A percentile compares a stretch with the other conserved stretches of the same genome.
Conservation (phyloP, 371 early-diverging fungal genomes). For the Circinella minor region DNA sequence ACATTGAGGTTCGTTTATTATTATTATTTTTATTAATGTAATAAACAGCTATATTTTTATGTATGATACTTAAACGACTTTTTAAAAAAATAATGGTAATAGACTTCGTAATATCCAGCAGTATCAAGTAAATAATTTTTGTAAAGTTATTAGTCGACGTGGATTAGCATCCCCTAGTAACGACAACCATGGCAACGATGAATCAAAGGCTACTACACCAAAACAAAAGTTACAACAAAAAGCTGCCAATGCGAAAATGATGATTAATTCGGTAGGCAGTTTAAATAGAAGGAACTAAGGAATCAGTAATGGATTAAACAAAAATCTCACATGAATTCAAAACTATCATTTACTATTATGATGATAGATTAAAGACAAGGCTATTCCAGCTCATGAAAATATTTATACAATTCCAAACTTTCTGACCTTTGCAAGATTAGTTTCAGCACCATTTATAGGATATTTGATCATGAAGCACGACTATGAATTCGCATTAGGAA, state of each 20-base stretch:
- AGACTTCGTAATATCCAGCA: background rate
- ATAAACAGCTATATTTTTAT: too few relatives aligned
- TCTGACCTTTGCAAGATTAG: constrained; percentile 78
- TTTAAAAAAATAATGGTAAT: too few relatives aligned
- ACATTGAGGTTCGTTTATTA: background rate
- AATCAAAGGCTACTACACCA: background rate
- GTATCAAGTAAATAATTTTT: background rate
- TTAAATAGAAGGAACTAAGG: background rate
- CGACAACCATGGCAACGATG: background rate
- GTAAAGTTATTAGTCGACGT: background rate
- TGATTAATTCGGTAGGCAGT: constrained; percentile 34
- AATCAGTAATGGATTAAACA: too few relatives aligned
- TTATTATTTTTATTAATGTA: too few relatives aligned
- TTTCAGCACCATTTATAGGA: constrained; percentile 87
- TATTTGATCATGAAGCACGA: constrained; percentile 80
- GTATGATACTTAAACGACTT: too few relatives aligned
- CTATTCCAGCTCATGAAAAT: constrained; percentile 63
- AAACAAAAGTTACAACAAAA: constrained; percentile 23
- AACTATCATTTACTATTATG: constrained; percentile 6
- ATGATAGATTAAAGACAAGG: constrained; percentile 28
- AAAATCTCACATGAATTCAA: background rate
- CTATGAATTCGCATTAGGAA: constrained; percentile 69
- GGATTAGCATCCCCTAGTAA: background rate
- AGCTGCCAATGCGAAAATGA: constrained; percentile 46
- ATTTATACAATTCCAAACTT: constrained; percentile 91